These are phyloP conservation scores for Parastagonospora nodorum DNA, from an alignment of 2,329 filamentous ascomycete genomes.

Conservation along the genomic window DNA sequence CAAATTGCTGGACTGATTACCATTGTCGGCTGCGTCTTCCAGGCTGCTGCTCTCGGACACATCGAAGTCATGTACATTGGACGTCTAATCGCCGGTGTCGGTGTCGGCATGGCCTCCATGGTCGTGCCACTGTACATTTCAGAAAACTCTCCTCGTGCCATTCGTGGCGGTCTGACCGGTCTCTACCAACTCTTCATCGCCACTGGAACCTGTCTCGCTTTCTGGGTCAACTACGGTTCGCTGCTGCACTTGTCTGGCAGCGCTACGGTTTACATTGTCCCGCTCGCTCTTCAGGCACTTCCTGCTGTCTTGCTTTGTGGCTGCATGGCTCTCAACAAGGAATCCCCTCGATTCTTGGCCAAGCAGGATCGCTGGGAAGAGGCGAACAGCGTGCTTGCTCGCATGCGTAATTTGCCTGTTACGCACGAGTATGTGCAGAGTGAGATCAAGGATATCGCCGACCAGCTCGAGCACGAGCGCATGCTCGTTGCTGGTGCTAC, in stretches of 20 bases:
- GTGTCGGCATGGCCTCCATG: conserved; percentile 59
- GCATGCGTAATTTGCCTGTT: conserved; percentile 58
- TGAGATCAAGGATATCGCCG: conserved; percentile 45
- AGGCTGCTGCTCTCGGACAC: conserved; percentile 65
- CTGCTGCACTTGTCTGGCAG: conserved; percentile 54
- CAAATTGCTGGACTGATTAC: conserved; percentile 63
- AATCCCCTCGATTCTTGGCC: conserved; percentile 71
- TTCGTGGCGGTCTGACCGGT: conserved; percentile 64
- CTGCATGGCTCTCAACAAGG: conserved; percentile 67
- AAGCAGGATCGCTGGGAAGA: conserved; percentile 71
- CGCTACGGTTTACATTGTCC: conserved; percentile 63
- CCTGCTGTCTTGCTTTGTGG: conserved; percentile 65
- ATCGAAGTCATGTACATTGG: conserved; percentile 69
- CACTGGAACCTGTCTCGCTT: conserved; percentile 57
- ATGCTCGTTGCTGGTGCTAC: conserved; percentile 58
- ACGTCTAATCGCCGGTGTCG: conserved; percentile 62
- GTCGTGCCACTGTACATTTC: conserved; percentile 66
- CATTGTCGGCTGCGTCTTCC: conserved; percentile 66
- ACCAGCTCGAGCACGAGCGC: conserved; percentile 59
- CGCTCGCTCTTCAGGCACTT: conserved; percentile 67
- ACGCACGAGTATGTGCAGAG: conserved; percentile 43
- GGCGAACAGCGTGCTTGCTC: conserved; percentile 61
- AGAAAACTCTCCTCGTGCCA: conserved; percentile 64
- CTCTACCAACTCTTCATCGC: conserved; percentile 66
- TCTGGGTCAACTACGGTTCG: conserved; percentile 61